phyloP scores from a whole-genome alignment of 345 rosid species.

The Salix viminalis region DNA sequence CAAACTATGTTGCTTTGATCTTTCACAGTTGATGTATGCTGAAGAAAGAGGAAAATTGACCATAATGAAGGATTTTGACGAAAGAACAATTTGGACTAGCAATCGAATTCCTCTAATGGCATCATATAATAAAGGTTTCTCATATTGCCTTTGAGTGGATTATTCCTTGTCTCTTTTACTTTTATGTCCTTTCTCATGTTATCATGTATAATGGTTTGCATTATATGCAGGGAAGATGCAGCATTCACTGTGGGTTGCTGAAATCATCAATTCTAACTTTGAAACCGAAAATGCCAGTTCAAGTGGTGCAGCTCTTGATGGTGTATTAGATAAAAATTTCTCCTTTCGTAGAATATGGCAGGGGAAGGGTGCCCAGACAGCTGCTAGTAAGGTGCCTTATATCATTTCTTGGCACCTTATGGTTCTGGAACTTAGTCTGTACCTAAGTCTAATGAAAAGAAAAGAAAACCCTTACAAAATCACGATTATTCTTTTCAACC shows the following conservation, averaged over 20 bases:
- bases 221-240: slow-evolving; percentile 75
- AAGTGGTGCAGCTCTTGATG: slow-evolving; percentile 40
- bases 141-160: slow-evolving; percentile 1
- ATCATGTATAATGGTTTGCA: slow-evolving; percentile 12
- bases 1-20: slow-evolving; percentile 13
- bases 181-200: neutral
- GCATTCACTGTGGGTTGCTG: slow-evolving; percentile 87
- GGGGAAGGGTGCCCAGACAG: slow-evolving; percentile 74
- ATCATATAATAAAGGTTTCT: slow-evolving; percentile 78
- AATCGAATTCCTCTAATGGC: slow-evolving; percentile 75
- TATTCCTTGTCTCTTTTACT: neutral
- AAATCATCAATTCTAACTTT: slow-evolving; percentile 50
- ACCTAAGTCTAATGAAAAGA: no score
- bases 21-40: slow-evolving; percentile 54
- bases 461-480: neutral
- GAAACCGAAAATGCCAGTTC: slow-evolving; percentile 43
- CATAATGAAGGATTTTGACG: slow-evolving; percentile 76
- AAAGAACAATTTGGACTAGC: slow-evolving; percentile 93
- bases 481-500: no score
- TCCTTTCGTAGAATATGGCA: slow-evolving; percentile 92
- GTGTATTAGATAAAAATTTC: slow-evolving; percentile 49
- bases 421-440: neutral
- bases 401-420: slow-evolving; percentile 7
- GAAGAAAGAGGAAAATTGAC: slow-evolving; percentile 87
- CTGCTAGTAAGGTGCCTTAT: slow-evolving; percentile 71